phyloP scores from a whole-genome alignment of 495 filamentous ascomycete species.

The Cenococcum geophilum region DNA sequence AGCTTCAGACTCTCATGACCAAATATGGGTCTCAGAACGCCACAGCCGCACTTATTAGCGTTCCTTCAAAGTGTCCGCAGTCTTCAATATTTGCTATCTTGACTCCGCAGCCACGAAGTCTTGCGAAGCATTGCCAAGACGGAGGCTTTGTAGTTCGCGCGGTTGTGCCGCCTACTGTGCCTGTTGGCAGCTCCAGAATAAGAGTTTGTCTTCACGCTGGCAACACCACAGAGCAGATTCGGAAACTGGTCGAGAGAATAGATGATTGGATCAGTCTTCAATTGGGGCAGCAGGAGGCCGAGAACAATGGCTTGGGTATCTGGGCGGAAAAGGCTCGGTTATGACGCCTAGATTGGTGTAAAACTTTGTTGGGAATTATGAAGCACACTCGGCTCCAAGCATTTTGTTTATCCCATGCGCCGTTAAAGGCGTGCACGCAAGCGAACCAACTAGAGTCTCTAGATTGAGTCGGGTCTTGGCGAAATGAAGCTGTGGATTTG shows the following conservation, averaged over 20 bases:
- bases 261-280: constrained; percentile 39
- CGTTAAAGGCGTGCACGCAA: no score
- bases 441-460: no score
- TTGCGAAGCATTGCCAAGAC: constrained; percentile 49
- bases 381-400: no score
- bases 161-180: constrained; percentile 54
- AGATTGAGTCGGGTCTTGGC: no score
- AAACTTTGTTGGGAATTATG: no score
- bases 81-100: constrained; percentile 44
- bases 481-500: no score
- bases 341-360: not conserved
- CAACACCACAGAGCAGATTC: constrained; percentile 45
- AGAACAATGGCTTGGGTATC: not conserved
- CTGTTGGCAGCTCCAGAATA: constrained; percentile 45
- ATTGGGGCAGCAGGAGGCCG: not conserved
- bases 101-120: constrained; percentile 41
- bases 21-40: not conserved
- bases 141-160: constrained; percentile 48
- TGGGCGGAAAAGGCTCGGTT: not conserved
- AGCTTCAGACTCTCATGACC: constrained; percentile 1
- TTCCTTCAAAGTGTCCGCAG: constrained; percentile 31
- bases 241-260: constrained; percentile 41
- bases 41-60: constrained; percentile 9
- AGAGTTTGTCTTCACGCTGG: constrained; percentile 51
- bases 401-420: no score